Evolutionary conservation across 108 stramenopile genomes (phyloP).

Genomic region (Nitzschia sp.): DNA sequence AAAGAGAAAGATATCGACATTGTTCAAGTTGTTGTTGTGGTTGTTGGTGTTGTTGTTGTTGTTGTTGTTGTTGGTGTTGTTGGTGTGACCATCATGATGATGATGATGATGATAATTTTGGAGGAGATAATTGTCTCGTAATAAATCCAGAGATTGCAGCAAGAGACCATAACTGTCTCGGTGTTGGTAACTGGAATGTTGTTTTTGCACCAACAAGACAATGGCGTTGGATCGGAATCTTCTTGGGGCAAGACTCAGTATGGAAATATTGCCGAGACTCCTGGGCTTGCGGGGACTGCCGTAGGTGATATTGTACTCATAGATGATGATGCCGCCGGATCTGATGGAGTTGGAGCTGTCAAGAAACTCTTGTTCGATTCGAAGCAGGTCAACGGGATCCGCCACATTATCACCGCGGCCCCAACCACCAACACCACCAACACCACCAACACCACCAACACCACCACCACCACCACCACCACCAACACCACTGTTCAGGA

Average conservation of each 20-base stretch:
- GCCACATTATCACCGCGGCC: too few species aligned
- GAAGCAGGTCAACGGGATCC: background rate
- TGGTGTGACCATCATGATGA: too few species aligned
- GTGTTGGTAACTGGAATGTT: background rate
- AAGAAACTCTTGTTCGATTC: background rate
- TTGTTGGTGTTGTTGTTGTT: too few species aligned
- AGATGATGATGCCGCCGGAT: background rate
- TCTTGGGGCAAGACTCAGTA: background rate
- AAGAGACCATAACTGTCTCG: constrained; percentile 10
- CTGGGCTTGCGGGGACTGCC: background rate
- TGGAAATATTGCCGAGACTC: constrained; percentile 9
- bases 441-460: too few species aligned
- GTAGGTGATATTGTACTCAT: background rate
- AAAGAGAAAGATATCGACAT: constrained; percentile 20
- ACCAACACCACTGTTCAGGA: too few species aligned
- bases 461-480: too few species aligned
- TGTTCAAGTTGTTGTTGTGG: background rate
- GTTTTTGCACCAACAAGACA: constrained; percentile 16
- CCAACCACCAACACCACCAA: too few species aligned
- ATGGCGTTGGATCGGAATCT: constrained; percentile 14
- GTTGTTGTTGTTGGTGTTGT: too few species aligned
- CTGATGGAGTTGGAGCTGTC: too few species aligned
- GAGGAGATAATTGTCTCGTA: constrained; percentile 32
- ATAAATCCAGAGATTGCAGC: constrained; percentile 24
- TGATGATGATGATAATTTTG: background rate